Evolutionary conservation across 2,329 filamentous ascomycete species (phyloP).

Genomic region (Phoma sp.): DNA sequence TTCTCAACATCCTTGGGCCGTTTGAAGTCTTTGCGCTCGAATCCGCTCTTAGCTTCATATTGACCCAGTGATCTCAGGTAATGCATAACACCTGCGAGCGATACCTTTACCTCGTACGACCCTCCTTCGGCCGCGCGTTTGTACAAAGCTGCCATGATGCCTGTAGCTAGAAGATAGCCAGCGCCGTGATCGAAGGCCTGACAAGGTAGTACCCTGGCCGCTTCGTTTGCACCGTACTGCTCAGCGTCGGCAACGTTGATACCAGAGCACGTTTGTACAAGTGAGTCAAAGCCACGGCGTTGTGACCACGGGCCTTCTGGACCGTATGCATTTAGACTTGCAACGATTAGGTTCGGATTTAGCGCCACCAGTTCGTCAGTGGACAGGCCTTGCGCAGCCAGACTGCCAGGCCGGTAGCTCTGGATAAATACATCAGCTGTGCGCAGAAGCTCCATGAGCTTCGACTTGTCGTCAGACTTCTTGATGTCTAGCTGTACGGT

Average conservation of each 20-base stretch:
- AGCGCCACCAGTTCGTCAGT: conserved; percentile 46
- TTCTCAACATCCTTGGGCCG: conserved; percentile 37
- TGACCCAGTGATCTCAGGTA: conserved; percentile 64
- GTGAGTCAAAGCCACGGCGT: conserved; percentile 62
- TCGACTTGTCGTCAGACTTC: conserved; percentile 48
- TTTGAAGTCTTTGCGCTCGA: conserved; percentile 47
- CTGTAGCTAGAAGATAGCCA: conserved; percentile 63
- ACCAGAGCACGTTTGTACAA: conserved; percentile 62
- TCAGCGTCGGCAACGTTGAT: conserved; percentile 64
- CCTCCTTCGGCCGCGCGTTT: conserved; percentile 54
- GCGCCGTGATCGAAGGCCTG: conserved; percentile 64
- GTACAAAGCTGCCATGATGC: conserved; percentile 60
- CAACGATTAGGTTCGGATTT: conserved; percentile 57
- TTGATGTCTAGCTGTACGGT: conserved; percentile 57
- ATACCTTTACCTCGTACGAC: conserved; percentile 61
- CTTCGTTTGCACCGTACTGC: conserved; percentile 49
- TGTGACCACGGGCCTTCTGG: conserved; percentile 55
- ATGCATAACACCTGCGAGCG: conserved; percentile 62
- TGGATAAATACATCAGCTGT: conserved; percentile 63
- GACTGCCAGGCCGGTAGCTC: conserved; percentile 58
- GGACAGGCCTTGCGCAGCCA: conserved; percentile 54
- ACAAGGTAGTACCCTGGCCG: conserved; percentile 56
- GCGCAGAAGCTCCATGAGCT: conserved; percentile 52
- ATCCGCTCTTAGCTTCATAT: conserved; percentile 54
- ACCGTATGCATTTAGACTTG: conserved; percentile 62